A percentile compares a stretch with the other conserved stretches of the same genome.
These are phyloP conservation scores for Cercospora sp. DNA, from an alignment of 2,329 filamentous ascomycete species.

Conservation along the genomic window DNA sequence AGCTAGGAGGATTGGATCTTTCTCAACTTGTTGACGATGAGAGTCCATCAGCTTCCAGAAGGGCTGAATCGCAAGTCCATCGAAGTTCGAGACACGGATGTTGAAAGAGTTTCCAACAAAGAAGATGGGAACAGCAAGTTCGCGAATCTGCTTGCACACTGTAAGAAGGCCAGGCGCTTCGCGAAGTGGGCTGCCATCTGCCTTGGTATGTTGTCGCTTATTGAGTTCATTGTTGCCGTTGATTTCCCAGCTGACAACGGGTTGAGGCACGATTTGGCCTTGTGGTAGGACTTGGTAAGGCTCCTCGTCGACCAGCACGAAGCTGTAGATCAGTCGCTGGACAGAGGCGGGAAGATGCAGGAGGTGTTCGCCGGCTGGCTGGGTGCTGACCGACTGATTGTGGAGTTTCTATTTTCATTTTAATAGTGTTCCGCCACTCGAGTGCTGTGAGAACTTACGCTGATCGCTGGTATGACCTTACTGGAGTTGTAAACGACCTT, in stretches of 20 bases:
- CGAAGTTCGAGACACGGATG: not conserved
- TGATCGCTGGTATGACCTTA: not conserved
- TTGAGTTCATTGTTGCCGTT: not conserved
- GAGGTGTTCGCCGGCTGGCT: not conserved
- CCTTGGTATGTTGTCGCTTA: not conserved
- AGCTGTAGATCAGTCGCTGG: not conserved
- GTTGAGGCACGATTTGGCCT: not conserved
- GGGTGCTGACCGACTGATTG: not conserved
- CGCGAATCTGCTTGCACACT: conserved; percentile 5
- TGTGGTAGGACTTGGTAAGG: not conserved
- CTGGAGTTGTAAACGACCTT: not conserved
- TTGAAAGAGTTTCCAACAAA: conserved; percentile 10
- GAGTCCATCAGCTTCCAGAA: not conserved
- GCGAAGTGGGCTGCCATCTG: not conserved
- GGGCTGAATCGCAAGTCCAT: not conserved
- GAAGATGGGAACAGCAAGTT: conserved; percentile 6
- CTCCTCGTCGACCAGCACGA: not conserved
- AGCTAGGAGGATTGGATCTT: not conserved
- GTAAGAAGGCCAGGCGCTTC: conserved; percentile 4
- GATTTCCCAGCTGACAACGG: not conserved
- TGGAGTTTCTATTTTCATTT: too few species aligned
- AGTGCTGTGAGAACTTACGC: not conserved
- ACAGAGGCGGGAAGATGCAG: conserved; percentile 2
- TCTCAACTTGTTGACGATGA: not conserved
- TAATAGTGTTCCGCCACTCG: too few species aligned